These are phyloP conservation scores for Avena insularis DNA, from an alignment of 176 grass and related monocot genomes.

Conservation along the genomic window DNA sequence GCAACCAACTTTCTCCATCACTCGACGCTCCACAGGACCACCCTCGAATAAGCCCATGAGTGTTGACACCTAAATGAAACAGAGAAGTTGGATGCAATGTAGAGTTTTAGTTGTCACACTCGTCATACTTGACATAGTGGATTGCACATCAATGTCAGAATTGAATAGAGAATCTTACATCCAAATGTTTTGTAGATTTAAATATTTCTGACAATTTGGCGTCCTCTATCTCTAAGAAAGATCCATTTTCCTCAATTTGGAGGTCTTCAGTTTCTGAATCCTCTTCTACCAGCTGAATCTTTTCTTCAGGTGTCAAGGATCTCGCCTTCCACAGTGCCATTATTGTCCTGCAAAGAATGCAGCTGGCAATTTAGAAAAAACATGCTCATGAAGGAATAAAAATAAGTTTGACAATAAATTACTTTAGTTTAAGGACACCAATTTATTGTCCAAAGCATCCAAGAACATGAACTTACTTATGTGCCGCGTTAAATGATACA, in stretches of 20 bases:
- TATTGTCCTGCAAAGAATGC: conserved; percentile 75
- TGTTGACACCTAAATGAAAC: conserved; percentile 59
- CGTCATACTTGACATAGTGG: conserved; percentile 10
- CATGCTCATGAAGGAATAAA: conserved; percentile 10
- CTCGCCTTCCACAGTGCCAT: conserved; percentile 88
- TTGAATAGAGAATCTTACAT: conserved; percentile 64
- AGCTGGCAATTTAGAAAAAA: conserved; percentile 27
- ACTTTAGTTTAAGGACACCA: too few species aligned
- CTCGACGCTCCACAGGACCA: conserved; percentile 61
- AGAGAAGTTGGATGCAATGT: conserved; percentile 35
- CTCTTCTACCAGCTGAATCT: conserved; percentile 84
- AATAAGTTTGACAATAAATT: conserved; percentile 5
- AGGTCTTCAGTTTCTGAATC: conserved; percentile 73
- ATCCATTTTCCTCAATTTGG: conserved; percentile 65
- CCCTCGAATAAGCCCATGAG: conserved; percentile 87
- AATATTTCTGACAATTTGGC: conserved; percentile 76
- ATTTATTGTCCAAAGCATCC: background rate
- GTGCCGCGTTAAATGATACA: conserved; percentile 77
- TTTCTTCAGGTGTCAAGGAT: conserved; percentile 88
- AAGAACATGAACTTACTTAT: conserved; percentile 67
- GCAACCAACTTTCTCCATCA: conserved; percentile 93
- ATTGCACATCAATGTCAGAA: conserved; percentile 19
- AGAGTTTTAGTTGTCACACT: background rate
- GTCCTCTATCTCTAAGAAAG: conserved; percentile 89
- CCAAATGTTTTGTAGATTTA: conserved; percentile 67